A percentile compares a stretch with the other conserved stretches of the same genome.
Evolutionary conservation across 129 eudicot species (phyloP).

Genomic region (Deinandra increscens): DNA sequence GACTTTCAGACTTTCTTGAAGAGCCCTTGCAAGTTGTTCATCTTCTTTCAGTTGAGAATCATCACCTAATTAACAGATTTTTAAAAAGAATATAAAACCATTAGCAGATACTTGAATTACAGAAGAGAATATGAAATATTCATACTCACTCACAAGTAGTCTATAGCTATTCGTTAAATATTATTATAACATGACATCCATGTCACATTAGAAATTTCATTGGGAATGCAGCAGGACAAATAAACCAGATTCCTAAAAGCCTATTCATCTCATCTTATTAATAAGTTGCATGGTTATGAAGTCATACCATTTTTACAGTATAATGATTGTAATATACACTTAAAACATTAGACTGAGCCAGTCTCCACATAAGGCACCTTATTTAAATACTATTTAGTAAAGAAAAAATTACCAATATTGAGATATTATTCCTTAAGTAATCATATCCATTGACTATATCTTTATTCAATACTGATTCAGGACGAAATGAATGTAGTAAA

Average conservation of each 20-base stretch:
- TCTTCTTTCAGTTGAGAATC: constrained; percentile 85
- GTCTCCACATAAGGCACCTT: neutral
- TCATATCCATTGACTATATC: neutral
- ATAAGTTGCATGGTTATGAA: neutral
- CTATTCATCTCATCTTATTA: neutral
- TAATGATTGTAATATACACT: neutral
- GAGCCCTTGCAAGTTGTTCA: constrained; percentile 87
- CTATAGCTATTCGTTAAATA: neutral
- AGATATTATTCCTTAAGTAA: neutral
- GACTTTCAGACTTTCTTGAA: constrained; percentile 75
- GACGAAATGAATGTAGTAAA: constrained; percentile 13
- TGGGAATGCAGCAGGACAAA: neutral
- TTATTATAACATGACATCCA: constrained; percentile 5
- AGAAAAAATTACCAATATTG: neutral
- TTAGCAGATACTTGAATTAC: neutral
- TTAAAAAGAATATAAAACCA: neutral
- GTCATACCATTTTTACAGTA: neutral
- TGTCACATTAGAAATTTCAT: neutral
- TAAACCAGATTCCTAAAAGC: neutral
- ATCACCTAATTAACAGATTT: constrained; percentile 28
- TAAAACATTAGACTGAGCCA: neutral
- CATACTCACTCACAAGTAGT: constrained; percentile 4
- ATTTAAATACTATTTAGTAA: neutral
- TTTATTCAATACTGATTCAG: neutral
- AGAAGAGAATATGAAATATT: neutral